Conservation (phyloP, 139 green algal species). For the Chlamydomonas applanata region DNA sequence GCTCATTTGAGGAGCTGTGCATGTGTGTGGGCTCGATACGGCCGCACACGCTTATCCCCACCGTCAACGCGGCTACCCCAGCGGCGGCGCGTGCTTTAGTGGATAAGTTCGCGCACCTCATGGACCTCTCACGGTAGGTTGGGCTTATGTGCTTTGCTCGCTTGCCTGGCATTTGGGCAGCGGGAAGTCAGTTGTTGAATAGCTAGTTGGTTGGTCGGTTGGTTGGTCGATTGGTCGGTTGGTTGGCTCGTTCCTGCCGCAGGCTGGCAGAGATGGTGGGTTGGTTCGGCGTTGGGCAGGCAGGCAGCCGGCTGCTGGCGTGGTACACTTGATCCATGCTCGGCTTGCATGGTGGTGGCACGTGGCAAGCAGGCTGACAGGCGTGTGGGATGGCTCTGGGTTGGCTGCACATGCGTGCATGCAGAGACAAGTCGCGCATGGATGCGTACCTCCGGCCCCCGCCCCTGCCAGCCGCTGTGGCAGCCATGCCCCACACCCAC, state of each 20-base stretch:
- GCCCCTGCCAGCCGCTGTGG: too few species aligned
- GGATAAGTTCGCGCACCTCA: constrained; percentile 59
- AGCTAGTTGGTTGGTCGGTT: too few species aligned
- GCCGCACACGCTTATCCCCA: constrained; percentile 60
- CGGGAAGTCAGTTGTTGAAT: too few species aligned
- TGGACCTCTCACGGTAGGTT: constrained; percentile 57
- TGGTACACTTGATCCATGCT: background rate
- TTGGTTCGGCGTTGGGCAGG: background rate
- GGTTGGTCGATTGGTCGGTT: too few species aligned
- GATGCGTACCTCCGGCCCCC: background rate
- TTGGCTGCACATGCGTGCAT: background rate
- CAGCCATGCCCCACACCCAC: too few species aligned
- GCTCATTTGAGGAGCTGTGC: constrained; percentile 40
- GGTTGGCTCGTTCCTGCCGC: too few species aligned
- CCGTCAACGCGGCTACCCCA: constrained; percentile 51
- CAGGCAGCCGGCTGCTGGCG: background rate
- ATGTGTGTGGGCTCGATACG: constrained; percentile 29
- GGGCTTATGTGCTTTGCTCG: background rate
- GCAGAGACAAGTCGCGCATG: background rate
- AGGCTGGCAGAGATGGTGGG: background rate
- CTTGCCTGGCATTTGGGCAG: background rate
- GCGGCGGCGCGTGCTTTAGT: constrained; percentile 40
- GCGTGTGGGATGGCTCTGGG: background rate
- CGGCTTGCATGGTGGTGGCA: background rate
- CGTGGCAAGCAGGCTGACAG: background rate